Conservation (phyloP, 352 stramenopile species). For the Pythium aquatile region DNA sequence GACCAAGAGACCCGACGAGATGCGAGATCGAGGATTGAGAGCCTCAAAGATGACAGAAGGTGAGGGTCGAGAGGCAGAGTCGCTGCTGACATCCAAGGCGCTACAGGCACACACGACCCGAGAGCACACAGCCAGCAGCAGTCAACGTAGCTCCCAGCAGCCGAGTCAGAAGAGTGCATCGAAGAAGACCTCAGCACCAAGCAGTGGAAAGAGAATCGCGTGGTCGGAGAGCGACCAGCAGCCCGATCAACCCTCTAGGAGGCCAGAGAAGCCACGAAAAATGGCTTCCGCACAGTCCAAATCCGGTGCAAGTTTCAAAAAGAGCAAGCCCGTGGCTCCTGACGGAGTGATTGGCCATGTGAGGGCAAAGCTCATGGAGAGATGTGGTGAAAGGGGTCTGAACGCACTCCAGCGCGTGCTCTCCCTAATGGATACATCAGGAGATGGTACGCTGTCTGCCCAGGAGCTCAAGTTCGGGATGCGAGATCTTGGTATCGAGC, state of each 20-base stretch:
- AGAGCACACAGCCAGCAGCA: background rate
- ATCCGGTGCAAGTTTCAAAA: background rate
- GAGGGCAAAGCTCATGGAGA: constrained; percentile 33
- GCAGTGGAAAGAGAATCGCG: background rate
- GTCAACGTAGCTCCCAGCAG: background rate
- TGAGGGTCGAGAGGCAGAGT: background rate
- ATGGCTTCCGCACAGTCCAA: background rate
- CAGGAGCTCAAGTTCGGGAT: constrained; percentile 66
- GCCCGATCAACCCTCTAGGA: background rate
- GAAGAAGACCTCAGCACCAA: background rate
- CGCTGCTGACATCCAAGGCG: background rate
- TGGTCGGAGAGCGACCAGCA: background rate
- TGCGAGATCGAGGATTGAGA: constrained; percentile 3
- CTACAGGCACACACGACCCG: constrained; percentile 13
- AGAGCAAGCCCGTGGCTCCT: background rate
- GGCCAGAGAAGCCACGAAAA: background rate
- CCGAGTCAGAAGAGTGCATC: background rate
- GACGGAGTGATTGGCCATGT: constrained; percentile 29
- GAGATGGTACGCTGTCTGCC: constrained; percentile 37
- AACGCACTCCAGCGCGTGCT: constrained; percentile 47
- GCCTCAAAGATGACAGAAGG: background rate
- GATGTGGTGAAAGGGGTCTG: constrained; percentile 42
- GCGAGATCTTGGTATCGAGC: constrained; percentile 52
- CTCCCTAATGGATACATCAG: constrained; percentile 42
- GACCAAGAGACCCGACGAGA: constrained; percentile 11